Conservation (phyloP, 2,329 filamentous ascomycete genomes). For the Lecanicillium sp. region DNA sequence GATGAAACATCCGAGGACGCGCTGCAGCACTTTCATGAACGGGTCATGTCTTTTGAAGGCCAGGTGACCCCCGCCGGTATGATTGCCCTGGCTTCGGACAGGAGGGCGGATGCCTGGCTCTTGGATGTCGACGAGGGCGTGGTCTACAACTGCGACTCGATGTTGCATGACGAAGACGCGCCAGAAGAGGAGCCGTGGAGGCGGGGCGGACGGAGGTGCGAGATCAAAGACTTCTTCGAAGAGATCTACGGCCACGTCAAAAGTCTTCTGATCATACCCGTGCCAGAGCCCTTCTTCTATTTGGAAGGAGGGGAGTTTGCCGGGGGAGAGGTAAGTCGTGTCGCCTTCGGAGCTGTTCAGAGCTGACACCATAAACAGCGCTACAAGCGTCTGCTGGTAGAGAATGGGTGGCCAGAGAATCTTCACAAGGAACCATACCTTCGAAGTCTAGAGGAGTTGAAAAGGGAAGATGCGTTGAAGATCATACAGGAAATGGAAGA, state of each 20-base stretch:
- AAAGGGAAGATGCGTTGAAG: no score
- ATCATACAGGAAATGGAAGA: no score
- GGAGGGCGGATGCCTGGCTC: neutral
- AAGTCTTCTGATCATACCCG: neutral
- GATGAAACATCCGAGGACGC: neutral
- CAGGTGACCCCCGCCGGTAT: neutral
- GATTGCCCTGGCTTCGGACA: neutral
- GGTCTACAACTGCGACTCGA: slow-evolving; percentile 1
- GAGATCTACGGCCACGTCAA: neutral
- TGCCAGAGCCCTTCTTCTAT: neutral
- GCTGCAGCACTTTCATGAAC: neutral
- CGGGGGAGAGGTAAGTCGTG: neutral
- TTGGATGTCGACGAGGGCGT: neutral
- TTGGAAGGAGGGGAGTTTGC: neutral
- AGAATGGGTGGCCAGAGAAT: neutral
- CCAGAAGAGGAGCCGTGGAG: neutral
- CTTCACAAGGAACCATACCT: neutral
- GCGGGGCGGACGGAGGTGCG: neutral
- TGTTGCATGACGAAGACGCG: neutral
- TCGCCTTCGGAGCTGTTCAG: neutral
- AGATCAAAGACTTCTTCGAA: neutral
- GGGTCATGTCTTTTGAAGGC: neutral
- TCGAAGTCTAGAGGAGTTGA: neutral
- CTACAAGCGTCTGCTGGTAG: neutral
- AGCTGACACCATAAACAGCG: neutral